Evolutionary conservation across 2,329 filamentous ascomycete genomes (phyloP).

Genomic region (Neofusicoccum sp.): DNA sequence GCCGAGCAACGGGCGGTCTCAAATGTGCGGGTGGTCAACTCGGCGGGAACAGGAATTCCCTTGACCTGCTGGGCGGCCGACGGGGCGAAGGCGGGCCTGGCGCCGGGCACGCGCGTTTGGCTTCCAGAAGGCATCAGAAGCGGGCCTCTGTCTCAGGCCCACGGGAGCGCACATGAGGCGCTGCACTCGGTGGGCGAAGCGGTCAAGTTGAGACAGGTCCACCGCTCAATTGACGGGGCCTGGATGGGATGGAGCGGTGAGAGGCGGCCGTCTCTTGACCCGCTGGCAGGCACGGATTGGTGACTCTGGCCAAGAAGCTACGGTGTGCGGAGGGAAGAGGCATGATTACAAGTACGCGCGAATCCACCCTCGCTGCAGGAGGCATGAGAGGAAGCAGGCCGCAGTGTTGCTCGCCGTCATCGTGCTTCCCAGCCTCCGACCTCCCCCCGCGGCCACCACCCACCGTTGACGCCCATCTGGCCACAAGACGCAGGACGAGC

Average conservation of each 20-base stretch:
- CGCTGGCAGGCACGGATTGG: conserved; percentile 10
- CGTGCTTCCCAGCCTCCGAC: neutral
- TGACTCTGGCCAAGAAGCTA: neutral
- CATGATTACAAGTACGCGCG: conserved; percentile 18
- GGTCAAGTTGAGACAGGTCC: conserved; percentile 9
- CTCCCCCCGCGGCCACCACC: conserved; percentile 4
- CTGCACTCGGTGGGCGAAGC: conserved; percentile 1
- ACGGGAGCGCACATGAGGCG: conserved; percentile 2
- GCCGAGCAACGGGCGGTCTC: neutral
- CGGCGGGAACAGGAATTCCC: too few species aligned
- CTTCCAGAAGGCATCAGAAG: neutral
- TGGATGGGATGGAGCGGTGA: neutral
- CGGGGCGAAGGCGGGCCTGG: neutral
- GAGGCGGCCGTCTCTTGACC: neutral
- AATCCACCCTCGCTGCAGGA: conserved; percentile 6
- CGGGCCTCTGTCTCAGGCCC: neutral
- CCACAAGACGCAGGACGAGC: neutral
- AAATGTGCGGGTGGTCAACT: too few species aligned
- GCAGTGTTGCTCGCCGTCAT: neutral
- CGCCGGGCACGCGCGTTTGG: neutral
- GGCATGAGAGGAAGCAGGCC: neutral
- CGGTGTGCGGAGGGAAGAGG: conserved; percentile 7
- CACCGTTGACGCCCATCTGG: neutral
- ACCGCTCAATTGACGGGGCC: neutral
- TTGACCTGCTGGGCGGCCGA: too few species aligned